These are phyloP conservation scores for Phaffomyces thermotolerans DNA, from an alignment of 805 yeast genomes.

Conservation along the genomic window DNA sequence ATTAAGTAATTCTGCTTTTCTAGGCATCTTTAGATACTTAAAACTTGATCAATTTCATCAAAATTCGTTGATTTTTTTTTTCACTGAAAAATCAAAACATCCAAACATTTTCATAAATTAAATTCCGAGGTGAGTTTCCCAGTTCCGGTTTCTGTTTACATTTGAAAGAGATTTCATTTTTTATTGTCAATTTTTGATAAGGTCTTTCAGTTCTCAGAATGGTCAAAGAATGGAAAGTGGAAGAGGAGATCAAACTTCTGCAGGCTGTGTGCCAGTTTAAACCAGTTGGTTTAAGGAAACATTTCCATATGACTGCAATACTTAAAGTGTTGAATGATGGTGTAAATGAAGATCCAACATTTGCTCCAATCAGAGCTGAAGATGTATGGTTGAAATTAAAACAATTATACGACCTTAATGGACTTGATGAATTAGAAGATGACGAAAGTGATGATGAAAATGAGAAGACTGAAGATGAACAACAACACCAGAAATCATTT, in stretches of 20 bases:
- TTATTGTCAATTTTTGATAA: no score
- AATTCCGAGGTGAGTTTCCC: no score
- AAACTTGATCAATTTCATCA: no score
- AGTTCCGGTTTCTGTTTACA: no score
- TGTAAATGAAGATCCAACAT: slow-evolving; percentile 5
- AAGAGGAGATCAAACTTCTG: slow-evolving; percentile 56
- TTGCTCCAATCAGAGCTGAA: slow-evolving; percentile 20
- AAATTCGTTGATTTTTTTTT: neutral
- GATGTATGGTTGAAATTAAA: slow-evolving; percentile 46
- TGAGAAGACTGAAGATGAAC: neutral
- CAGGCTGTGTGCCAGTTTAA: slow-evolving; percentile 55
- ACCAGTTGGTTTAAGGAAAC: slow-evolving; percentile 50
- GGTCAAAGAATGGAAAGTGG: slow-evolving; percentile 42
- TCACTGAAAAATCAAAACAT: neutral
- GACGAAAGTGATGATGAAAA: slow-evolving; percentile 11
- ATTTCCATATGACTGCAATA: slow-evolving; percentile 32
- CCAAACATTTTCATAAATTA: slow-evolving; percentile 1
- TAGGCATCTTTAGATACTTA: slow-evolving; percentile 39
- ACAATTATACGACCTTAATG: slow-evolving; percentile 47
- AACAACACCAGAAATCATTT: neutral
- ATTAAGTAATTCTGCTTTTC: slow-evolving; percentile 49
- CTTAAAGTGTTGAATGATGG: slow-evolving; percentile 4
- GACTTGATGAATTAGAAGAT: slow-evolving; percentile 49
- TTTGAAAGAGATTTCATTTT: no score
- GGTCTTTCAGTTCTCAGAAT: neutral